A percentile compares a stretch with the other conserved stretches of the same genome.
These are phyloP conservation scores for Debaryomyces sp. DNA, from an alignment of 1,139 yeast species.

Conservation along the genomic window DNA sequence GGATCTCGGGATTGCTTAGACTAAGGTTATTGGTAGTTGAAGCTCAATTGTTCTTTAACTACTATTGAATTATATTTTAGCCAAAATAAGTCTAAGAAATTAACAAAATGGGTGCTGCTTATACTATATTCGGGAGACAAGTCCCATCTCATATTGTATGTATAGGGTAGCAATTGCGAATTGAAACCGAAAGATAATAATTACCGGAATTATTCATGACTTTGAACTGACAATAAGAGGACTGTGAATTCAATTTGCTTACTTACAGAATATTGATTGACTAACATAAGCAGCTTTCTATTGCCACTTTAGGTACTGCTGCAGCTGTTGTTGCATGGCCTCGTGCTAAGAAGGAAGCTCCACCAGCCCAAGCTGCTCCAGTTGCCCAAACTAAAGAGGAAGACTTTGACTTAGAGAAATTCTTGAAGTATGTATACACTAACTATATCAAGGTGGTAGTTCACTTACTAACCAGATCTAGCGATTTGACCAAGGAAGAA, in stretches of 20 bases:
- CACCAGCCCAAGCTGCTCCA: conserved; percentile 33
- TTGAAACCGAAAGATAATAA: neutral
- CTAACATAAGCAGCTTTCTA: conserved; percentile 36
- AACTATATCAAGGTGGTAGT: neutral
- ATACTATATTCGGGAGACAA: conserved; percentile 63
- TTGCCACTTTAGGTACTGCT: conserved; percentile 49
- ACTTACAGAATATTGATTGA: neutral
- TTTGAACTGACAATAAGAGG: neutral
- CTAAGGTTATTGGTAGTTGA: neutral
- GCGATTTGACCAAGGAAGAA: conserved; percentile 49
- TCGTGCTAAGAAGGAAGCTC: conserved; percentile 30
- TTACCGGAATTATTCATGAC: neutral
- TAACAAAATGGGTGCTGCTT: conserved; percentile 57
- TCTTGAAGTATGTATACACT: conserved; percentile 52
- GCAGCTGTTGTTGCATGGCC: conserved; percentile 50
- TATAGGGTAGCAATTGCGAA: conserved; percentile 13
- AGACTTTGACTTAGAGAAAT: conserved; percentile 65
- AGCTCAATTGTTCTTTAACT: neutral
- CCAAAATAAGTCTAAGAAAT: neutral
- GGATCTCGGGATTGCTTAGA: conserved; percentile 7
- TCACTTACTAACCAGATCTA: conserved; percentile 31
- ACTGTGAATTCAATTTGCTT: neutral
- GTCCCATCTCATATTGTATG: conserved; percentile 68
- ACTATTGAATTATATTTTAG: neutral
- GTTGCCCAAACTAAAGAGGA: conserved; percentile 41